Evolutionary conservation across 2,329 filamentous ascomycete genomes (phyloP).

Genomic region (Triangularia verruculosa): DNA sequence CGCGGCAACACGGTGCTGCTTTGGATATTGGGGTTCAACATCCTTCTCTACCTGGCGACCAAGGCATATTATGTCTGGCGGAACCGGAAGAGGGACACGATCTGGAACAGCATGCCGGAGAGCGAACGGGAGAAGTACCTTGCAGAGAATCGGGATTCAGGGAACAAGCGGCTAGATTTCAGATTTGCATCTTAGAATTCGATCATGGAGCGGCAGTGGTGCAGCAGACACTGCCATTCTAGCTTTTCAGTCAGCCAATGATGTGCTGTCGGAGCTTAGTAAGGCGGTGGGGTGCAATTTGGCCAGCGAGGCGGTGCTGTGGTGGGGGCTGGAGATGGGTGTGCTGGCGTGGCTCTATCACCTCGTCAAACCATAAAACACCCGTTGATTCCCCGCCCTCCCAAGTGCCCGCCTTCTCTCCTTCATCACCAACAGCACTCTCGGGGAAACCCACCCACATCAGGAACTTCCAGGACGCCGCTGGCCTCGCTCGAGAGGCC

Average conservation of each 20-base stretch:
- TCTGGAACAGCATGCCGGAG: slow-evolving; percentile 48
- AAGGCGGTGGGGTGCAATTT: neutral
- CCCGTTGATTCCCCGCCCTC: neutral
- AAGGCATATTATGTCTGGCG: slow-evolving; percentile 53
- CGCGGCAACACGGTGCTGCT: slow-evolving; percentile 54
- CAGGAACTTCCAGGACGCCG: slow-evolving; percentile 8
- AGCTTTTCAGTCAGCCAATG: neutral
- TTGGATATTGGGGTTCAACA: slow-evolving; percentile 46
- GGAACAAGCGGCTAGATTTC: slow-evolving; percentile 45
- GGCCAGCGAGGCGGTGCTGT: neutral
- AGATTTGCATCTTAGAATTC: slow-evolving; percentile 33
- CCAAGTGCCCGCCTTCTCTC: neutral
- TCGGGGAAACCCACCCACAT: neutral
- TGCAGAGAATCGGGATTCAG: slow-evolving; percentile 39
- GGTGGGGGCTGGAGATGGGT: neutral
- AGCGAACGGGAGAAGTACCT: slow-evolving; percentile 50
- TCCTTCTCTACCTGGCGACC: slow-evolving; percentile 48
- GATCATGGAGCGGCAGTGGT: neutral
- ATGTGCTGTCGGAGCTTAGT: neutral
- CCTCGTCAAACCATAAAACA: neutral
- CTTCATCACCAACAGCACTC: neutral
- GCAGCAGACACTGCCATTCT: neutral
- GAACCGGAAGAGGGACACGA: slow-evolving; percentile 45
- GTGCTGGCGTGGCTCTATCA: neutral
- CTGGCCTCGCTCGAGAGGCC: slow-evolving; percentile 33